phyloP scores from a whole-genome alignment of 768 basidiomycete genomes.

The Pulveroboletus sp. region DNA sequence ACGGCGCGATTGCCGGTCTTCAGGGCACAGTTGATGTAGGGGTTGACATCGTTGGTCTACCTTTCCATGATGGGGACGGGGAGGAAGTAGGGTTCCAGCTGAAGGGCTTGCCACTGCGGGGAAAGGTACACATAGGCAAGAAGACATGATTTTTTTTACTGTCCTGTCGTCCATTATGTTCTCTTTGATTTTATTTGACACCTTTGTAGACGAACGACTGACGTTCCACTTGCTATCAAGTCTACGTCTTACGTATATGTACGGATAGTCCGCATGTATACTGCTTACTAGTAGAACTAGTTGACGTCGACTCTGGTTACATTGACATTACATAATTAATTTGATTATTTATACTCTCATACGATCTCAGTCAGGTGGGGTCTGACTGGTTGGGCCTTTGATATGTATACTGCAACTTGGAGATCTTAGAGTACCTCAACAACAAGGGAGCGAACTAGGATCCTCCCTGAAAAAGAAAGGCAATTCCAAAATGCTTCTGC shows the following conservation, averaged over 20 bases:
- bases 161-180: not conserved
- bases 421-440: no score
- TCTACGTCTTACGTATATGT: slow-evolving; percentile 1
- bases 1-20: slow-evolving; percentile 67
- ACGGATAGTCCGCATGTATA: slow-evolving; percentile 1
- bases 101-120: slow-evolving; percentile 59
- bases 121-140: slow-evolving; percentile 63
- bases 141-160: slow-evolving; percentile 24
- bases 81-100: slow-evolving; percentile 51
- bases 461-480: no score
- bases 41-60: slow-evolving; percentile 56
- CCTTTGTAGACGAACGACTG: slow-evolving; percentile 3
- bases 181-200: not conserved
- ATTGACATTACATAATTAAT: no score
- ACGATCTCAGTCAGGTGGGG: no score
- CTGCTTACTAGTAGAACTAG: slow-evolving; percentile 17
- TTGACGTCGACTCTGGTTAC: no score
- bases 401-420: no score
- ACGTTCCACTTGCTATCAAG: not conserved
- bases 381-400: no score
- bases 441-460: no score
- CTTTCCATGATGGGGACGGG: slow-evolving; percentile 38
- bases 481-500: no score
- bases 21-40: slow-evolving; percentile 58
- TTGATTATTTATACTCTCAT: no score